These are phyloP conservation scores for Kalanchoe fedtschenkoi DNA, from an alignment of 164 flowering plant genomes.

Conservation along the genomic window DNA sequence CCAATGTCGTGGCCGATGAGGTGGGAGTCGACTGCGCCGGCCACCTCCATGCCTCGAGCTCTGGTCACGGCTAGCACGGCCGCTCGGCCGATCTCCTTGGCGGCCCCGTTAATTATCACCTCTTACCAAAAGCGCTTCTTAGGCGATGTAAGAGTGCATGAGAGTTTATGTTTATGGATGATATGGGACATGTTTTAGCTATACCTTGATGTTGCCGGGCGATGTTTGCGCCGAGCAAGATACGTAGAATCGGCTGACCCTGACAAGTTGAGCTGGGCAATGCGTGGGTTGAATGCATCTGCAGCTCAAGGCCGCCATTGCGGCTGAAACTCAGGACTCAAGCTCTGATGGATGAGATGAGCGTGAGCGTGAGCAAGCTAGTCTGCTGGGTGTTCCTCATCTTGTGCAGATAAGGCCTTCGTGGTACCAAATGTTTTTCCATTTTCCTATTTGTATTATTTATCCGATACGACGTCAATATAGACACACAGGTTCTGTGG, in stretches of 20 bases:
- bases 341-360: not conserved
- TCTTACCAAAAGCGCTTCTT: constrained; percentile 17
- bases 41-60: constrained; percentile 91
- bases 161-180: not conserved
- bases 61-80: constrained; percentile 71
- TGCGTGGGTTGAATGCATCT: constrained; percentile 19
- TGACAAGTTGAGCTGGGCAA: constrained; percentile 14
- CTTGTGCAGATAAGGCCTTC: constrained; percentile 16
- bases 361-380: not conserved
- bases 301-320: constrained; percentile 55
- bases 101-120: constrained; percentile 85
- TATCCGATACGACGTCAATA: no score
- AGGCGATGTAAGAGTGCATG: not conserved
- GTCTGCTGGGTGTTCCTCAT: not conserved
- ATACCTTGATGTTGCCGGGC: constrained; percentile 64
- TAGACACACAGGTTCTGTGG: no score
- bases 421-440: not conserved
- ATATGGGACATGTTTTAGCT: no score
- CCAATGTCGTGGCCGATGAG: constrained; percentile 79
- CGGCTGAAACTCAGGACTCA: not conserved
- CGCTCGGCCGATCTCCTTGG: constrained; percentile 84
- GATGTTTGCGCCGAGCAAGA: constrained; percentile 57
- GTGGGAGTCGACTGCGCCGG: constrained; percentile 77
- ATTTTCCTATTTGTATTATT: no score
- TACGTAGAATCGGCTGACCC: constrained; percentile 17